These are phyloP conservation scores for Fraxinus angustifolia DNA, from an alignment of 305 asterid genomes.

Conservation along the genomic window DNA sequence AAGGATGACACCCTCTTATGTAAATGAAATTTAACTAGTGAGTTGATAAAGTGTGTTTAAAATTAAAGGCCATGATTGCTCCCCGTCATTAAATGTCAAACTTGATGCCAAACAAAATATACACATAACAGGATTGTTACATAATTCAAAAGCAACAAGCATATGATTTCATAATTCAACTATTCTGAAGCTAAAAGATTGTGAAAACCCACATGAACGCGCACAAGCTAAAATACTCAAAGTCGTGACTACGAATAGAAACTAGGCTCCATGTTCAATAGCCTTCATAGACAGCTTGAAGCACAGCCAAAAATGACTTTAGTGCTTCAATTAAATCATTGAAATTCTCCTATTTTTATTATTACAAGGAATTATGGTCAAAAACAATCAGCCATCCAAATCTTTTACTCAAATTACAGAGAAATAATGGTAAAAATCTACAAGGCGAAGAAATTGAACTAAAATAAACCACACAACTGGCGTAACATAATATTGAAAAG, in stretches of 20 bases:
- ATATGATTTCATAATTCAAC: background rate
- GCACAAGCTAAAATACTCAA: background rate
- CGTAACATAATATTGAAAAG: constrained; percentile 26
- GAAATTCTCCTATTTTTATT: constrained; percentile 14
- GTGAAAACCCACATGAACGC: background rate
- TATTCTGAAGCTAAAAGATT: background rate
- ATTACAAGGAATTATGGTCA: constrained; percentile 31
- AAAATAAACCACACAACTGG: constrained; percentile 34
- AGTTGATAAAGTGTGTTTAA: background rate
- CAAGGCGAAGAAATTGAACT: constrained; percentile 40
- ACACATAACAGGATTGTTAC: no score
- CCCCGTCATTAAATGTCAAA: background rate
- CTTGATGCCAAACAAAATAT: no score
- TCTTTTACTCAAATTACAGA: constrained; percentile 5
- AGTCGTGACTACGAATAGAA: background rate
- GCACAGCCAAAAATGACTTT: constrained; percentile 14
- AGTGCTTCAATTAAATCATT: constrained; percentile 2
- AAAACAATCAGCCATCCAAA: background rate
- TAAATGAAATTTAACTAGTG: background rate
- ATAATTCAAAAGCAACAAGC: background rate
- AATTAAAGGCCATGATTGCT: background rate
- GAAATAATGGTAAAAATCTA: constrained; percentile 42
- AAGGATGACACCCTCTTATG: background rate
- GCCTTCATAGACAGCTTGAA: background rate
- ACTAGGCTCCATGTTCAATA: background rate